Base-by-base conservation (phyloP, 495 filamentous ascomycete genomes). In the Trichodelitschia bisporula region DNA sequence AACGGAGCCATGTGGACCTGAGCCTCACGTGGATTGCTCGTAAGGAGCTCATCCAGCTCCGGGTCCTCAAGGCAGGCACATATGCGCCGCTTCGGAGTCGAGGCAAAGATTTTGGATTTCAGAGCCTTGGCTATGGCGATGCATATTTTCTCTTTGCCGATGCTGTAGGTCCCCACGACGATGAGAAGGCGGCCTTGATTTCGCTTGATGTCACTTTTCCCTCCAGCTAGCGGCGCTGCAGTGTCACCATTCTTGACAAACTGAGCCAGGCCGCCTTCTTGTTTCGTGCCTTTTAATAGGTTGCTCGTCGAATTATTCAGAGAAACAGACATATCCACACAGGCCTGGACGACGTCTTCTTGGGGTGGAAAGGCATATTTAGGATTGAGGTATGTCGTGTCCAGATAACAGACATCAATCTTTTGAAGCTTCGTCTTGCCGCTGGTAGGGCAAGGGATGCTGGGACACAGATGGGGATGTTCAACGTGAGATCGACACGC, bases 1-100 rank as follows among this genome's bases (percentile, higher is more conserved):
- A 99, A 57, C 35, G 73, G 78, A 35, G 89, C 84, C 84, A 99
- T 92, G 54, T 99, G 86, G 0, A 99, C 78, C 49, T 93, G 86
- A 1, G 89, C 86, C 39, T 76, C 75, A 15, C 55, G 55, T 0
- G 86, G 84, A 43, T 92, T 53, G 19, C 58, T 57, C 0, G 86
- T 99, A 38, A 99, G 57, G 12, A 72, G 61, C 1, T 63, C 56
- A 26, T 65, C 55, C 8, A 99, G 66, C 39, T 89, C 79, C 0
- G 73, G 56, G 48, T 93, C 84, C 46, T 83, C 82, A 8, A 99
- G 64, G 32, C 72, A 76, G 9, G 59, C 54, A 48, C 77, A 84
- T n/a, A 93, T 73, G 29, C 65, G 62, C 40, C 76, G 71, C 47
- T 95, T 97, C 19, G 61, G 53, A 0, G 77, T 59, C 0, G 77